Conservation (phyloP, 1,284 basidiomycete genomes). For the Leccinum pachyderme region DNA sequence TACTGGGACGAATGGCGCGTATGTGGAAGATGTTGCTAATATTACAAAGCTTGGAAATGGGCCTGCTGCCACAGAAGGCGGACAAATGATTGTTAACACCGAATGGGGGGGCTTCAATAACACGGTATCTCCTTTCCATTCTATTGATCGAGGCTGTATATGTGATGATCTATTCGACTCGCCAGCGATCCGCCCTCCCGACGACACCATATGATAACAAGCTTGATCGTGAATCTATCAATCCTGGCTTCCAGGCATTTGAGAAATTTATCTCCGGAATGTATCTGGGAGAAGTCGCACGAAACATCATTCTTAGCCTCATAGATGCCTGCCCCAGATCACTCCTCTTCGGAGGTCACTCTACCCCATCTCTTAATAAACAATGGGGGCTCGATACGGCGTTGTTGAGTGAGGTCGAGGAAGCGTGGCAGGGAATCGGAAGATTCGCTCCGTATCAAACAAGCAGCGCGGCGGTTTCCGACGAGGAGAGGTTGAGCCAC, state of each 20-base stretch:
- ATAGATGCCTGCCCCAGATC: slow-evolving; percentile 76
- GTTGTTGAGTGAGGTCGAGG: slow-evolving; percentile 86
- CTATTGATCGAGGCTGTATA: neutral
- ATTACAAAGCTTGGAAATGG: slow-evolving; percentile 79
- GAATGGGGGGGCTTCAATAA: slow-evolving; percentile 99
- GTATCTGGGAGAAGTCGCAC: slow-evolving; percentile 95
- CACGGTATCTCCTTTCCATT: slow-evolving; percentile 48
- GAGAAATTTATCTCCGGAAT: slow-evolving; percentile 99
- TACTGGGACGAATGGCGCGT: slow-evolving; percentile 98
- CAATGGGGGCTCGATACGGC: slow-evolving; percentile 96
- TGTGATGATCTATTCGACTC: slow-evolving; percentile 6
- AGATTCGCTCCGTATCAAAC: slow-evolving; percentile 17
- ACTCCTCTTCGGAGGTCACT: slow-evolving; percentile 79
- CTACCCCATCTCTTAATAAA: slow-evolving; percentile 71
- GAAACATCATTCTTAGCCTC: slow-evolving; percentile 83
- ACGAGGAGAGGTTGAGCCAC: slow-evolving; percentile 39
- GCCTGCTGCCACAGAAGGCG: slow-evolving; percentile 56
- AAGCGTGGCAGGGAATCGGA: slow-evolving; percentile 56
- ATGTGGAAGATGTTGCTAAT: slow-evolving; percentile 84
- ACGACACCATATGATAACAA: slow-evolving; percentile 93
- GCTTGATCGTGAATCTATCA: slow-evolving; percentile 91
- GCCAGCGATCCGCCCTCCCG: slow-evolving; percentile 80
- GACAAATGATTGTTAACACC: slow-evolving; percentile 93
- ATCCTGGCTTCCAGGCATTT: slow-evolving; percentile 90
- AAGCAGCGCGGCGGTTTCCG: neutral